Conservation (phyloP, 805 yeast species). For the Sugiyamaella smithiae region DNA sequence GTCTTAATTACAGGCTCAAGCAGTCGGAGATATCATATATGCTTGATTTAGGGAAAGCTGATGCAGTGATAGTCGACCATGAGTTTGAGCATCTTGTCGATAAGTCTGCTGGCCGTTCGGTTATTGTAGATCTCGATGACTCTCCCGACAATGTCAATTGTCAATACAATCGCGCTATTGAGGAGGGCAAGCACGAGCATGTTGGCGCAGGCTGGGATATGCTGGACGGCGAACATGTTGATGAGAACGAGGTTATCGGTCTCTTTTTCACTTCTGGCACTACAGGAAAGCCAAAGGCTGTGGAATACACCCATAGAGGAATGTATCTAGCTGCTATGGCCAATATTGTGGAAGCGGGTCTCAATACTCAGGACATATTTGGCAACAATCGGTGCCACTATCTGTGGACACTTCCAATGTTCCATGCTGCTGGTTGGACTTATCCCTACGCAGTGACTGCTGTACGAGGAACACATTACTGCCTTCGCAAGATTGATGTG, state of each 20-base stretch:
- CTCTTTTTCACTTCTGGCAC: slow-evolving; percentile 37
- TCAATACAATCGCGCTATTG: slow-evolving; percentile 20
- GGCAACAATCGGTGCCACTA: slow-evolving; percentile 32
- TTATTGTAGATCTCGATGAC: slow-evolving; percentile 23
- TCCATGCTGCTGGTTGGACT: slow-evolving; percentile 40
- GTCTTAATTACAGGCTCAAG: slow-evolving; percentile 35
- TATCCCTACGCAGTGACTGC: slow-evolving; percentile 39
- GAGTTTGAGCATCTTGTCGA: slow-evolving; percentile 28
- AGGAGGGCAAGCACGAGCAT: slow-evolving; percentile 18
- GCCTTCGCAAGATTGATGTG: slow-evolving; percentile 35
- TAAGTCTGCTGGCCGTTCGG: slow-evolving; percentile 6
- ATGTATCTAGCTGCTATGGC: slow-evolving; percentile 34
- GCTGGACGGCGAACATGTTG: slow-evolving; percentile 23
- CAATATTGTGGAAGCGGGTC: slow-evolving; percentile 32
- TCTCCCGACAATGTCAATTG: slow-evolving; percentile 12
- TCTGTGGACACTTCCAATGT: slow-evolving; percentile 39
- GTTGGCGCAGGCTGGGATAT: slow-evolving; percentile 22
- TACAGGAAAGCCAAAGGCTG: slow-evolving; percentile 39
- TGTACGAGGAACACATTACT: slow-evolving; percentile 36
- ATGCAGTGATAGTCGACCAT: slow-evolving; percentile 29
- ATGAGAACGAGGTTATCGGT: slow-evolving; percentile 26
- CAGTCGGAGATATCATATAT: slow-evolving; percentile 32
- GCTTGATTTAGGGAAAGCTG: slow-evolving; percentile 32
- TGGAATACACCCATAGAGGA: slow-evolving; percentile 38
- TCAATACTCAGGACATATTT: slow-evolving; percentile 29